phyloP scores from a whole-genome alignment of 139 green algal species.

The Pedinophyceae sp. region DNA sequence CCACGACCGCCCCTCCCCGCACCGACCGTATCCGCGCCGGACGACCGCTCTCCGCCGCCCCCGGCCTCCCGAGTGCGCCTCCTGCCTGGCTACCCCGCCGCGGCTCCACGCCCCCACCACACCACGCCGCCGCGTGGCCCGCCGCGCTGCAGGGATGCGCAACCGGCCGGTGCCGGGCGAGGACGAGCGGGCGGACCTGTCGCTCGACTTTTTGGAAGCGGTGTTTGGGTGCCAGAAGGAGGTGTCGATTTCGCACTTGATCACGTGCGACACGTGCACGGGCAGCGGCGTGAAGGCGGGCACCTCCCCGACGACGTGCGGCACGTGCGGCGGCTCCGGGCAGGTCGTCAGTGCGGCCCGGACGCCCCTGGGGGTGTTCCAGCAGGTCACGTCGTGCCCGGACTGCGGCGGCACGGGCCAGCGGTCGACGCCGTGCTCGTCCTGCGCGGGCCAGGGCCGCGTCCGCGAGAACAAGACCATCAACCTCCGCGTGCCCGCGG shows the following conservation, averaged over 20 bases:
- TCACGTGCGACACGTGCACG: slow-evolving; percentile 31
- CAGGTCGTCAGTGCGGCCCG: slow-evolving; percentile 75
- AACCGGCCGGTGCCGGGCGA: slow-evolving; percentile 44
- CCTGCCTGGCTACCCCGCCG: too few species aligned
- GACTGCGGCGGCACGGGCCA: slow-evolving; percentile 63
- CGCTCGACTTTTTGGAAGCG: slow-evolving; percentile 76
- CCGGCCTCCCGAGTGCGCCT: too few species aligned
- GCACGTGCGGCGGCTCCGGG: slow-evolving; percentile 68
- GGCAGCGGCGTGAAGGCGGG: slow-evolving; percentile 68
- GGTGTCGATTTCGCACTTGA: slow-evolving; percentile 67
- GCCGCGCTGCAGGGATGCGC: too few species aligned
- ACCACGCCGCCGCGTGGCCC: too few species aligned
- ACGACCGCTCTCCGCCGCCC: too few species aligned
- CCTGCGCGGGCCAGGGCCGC: slow-evolving; percentile 78
- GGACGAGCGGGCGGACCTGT: slow-evolving; percentile 64
- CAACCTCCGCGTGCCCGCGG: slow-evolving; percentile 64
- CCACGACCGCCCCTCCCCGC: too few species aligned
- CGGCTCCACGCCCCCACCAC: too few species aligned
- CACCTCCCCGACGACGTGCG: slow-evolving; percentile 62
- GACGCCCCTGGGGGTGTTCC: slow-evolving; percentile 86
- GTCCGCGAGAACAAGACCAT: slow-evolving; percentile 76
- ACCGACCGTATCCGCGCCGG: too few species aligned
- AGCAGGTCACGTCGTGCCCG: slow-evolving; percentile 62
- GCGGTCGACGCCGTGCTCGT: slow-evolving; percentile 55
- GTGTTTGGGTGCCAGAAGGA: slow-evolving; percentile 88